Conservation (phyloP, 2,329 filamentous ascomycete genomes). For the Scytalidium sp. region DNA sequence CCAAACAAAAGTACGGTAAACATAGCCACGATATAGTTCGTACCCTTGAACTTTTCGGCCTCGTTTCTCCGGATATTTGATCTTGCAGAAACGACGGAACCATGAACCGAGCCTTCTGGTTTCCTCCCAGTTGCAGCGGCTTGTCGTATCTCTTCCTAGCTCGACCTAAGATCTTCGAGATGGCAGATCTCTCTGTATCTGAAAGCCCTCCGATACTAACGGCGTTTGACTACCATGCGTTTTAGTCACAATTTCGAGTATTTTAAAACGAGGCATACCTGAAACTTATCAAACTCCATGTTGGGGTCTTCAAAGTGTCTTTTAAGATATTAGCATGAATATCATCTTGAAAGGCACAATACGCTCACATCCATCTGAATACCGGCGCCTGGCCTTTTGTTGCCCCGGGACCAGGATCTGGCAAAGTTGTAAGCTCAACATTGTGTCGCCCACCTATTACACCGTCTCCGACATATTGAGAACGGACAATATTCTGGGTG, state of each 20-base stretch:
- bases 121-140: constrained; percentile 12
- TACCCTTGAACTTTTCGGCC: constrained; percentile 3
- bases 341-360: too few relatives aligned
- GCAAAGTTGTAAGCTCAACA: neutral
- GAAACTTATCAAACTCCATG: neutral
- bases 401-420: neutral
- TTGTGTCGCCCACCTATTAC: neutral
- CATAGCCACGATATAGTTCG: constrained; percentile 16
- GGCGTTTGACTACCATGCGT: neutral
- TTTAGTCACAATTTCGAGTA: too few relatives aligned
- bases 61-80: constrained; percentile 6
- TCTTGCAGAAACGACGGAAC: constrained; percentile 15
- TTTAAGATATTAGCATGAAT: neutral
- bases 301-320: neutral
- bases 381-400: neutral
- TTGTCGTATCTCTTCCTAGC: constrained; percentile 14
- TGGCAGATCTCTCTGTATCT: constrained; percentile 11
- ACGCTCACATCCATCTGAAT: neutral
- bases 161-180: constrained; percentile 10
- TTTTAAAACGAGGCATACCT: constrained; percentile 1
- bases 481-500: neutral
- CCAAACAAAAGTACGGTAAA: constrained; percentile 44
- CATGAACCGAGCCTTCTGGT: constrained; percentile 12
- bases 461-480: neutral
- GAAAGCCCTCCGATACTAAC: constrained; percentile 8